These are phyloP conservation scores for Lentinus brumalis DNA, from an alignment of 768 basidiomycete species.

Conservation along the genomic window DNA sequence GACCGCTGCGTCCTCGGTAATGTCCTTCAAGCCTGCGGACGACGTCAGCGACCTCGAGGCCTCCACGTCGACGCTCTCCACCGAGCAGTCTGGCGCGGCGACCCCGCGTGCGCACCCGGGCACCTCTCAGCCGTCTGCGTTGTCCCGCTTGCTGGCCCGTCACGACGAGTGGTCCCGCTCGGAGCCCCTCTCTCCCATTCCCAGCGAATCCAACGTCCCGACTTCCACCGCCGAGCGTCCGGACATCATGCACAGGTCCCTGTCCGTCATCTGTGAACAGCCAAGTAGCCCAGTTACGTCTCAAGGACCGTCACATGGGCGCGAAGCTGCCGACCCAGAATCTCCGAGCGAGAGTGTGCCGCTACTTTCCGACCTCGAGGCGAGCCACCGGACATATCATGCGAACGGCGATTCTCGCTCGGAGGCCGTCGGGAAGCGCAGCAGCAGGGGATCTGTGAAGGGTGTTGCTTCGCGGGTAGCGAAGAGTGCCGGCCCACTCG, in stretches of 20 bases:
- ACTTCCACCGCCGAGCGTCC: conserved; percentile 24
- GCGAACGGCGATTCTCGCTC: conserved; percentile 9
- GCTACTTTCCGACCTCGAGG: conserved; percentile 29
- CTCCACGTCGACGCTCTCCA: conserved; percentile 25
- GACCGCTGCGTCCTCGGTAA: conserved; percentile 10
- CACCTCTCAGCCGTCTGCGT: conserved; percentile 26
- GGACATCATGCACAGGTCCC: conserved; percentile 7
- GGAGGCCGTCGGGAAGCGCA: conserved; percentile 20
- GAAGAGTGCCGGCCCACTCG: not conserved
- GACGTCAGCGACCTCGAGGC: conserved; percentile 23
- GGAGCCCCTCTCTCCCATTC: conserved; percentile 3
- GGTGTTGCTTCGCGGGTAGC: conserved; percentile 1
- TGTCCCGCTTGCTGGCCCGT: conserved; percentile 28
- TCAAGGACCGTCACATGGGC: not conserved
- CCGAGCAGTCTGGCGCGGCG: conserved; percentile 17
- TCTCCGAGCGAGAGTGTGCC: conserved; percentile 20
- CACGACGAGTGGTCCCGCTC: conserved; percentile 11
- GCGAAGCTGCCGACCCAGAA: not conserved
- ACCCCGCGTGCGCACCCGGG: conserved; percentile 21
- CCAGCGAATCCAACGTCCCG: conserved; percentile 6
- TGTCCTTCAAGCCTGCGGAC: conserved; percentile 20
- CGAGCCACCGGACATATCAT: conserved; percentile 20
- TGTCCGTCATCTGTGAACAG: conserved; percentile 1
- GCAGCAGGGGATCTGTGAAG: conserved; percentile 9
- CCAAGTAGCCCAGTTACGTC: not conserved